Percentiles rank a stretch among this genome's conserved stretches.
These are phyloP conservation scores for Venturiaceae sp. DNA, from an alignment of 2,329 filamentous ascomycete genomes.

Conservation along the genomic window DNA sequence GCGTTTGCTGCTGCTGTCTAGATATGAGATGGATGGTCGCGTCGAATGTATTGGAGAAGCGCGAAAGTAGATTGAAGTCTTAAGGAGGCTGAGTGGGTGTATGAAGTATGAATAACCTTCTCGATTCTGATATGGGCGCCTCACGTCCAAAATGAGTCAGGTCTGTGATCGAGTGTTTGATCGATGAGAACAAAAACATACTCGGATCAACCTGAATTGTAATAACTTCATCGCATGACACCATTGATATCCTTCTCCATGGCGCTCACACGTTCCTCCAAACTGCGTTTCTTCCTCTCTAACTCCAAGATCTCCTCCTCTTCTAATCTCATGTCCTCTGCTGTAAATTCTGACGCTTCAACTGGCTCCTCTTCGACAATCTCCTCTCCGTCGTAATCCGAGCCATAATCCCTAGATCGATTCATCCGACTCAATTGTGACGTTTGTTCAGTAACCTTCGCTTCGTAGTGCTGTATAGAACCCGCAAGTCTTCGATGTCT, in stretches of 20 bases:
- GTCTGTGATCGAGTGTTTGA: too few relatives aligned
- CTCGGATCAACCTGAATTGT: too few relatives aligned
- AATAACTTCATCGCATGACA: conserved; percentile 4
- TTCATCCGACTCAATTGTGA: conserved; percentile 67
- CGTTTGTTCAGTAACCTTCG: conserved; percentile 66
- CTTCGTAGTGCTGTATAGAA: conserved; percentile 74
- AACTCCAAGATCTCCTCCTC: conserved; percentile 59
- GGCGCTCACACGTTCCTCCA: conserved; percentile 56
- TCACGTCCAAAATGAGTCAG: too few relatives aligned
- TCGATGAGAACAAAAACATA: too few relatives aligned
- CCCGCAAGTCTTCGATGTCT: conserved; percentile 61
- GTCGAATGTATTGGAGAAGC: neutral
- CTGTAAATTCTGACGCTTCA: conserved; percentile 42
- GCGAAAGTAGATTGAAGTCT: neutral
- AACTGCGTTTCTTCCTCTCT: conserved; percentile 50
- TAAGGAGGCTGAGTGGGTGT: too few relatives aligned
- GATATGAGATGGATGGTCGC: neutral
- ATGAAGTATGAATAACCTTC: too few relatives aligned
- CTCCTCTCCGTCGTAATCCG: conserved; percentile 40
- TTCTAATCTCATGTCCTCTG: conserved; percentile 58
- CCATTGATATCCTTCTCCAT: conserved; percentile 56
- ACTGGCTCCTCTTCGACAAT: conserved; percentile 21
- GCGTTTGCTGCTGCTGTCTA: neutral
- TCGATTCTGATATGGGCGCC: too few relatives aligned
- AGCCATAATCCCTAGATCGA: conserved; percentile 43